Base-by-base conservation (phyloP, 1,284 basidiomycete species). In the Malassezia caprae region DNA sequence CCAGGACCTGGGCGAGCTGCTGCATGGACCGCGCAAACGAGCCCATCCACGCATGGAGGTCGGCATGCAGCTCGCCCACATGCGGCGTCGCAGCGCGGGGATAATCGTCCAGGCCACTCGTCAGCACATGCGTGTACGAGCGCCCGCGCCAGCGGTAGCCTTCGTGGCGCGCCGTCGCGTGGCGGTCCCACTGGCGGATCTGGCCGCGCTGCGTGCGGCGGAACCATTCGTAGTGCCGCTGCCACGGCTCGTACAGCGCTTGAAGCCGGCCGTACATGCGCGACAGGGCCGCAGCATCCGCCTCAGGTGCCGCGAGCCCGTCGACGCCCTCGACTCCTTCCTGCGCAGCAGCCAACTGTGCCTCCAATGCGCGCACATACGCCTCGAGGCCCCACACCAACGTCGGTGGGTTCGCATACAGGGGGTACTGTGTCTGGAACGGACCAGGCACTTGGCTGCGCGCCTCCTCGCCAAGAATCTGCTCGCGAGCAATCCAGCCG, bases 111-210 rank as follows among this genome's bases (percentile, higher is more conserved):
- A 96, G 84, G 0, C 90, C 90, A 65, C 86, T 89, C 0, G 91
- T 93, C 51, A 96, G 77, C 24, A 96, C 86, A 76, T 96, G 90
- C 43, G 80, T 79, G 66, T 84, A 80, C 8, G 87, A 86, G 32
- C 90, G 80, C n/a, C 90, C 90, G 32, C 91, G 82, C 91, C 90
- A 96, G 44, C 90, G 81, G 76, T 91, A 96, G 0, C 82, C 90
- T 76, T 96, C 90, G 2, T 82, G 83, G 50, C 86, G 80, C n/a
- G 86, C 88, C 8, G 85, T 82, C 1, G 88, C 86, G 57, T 81
- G 80, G 31, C 90, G 82, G 5, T 81, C 82, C 76, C 90, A 96
- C 70, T 89, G 87, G 68, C 87, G 87, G 67, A 96, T 87, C 73
- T 91, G 88, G 11, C 69, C 69, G 8, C 86, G 82, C 75, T 96